Conservation (phyloP, 768 basidiomycete species). For the Vararia minispora region DNA sequence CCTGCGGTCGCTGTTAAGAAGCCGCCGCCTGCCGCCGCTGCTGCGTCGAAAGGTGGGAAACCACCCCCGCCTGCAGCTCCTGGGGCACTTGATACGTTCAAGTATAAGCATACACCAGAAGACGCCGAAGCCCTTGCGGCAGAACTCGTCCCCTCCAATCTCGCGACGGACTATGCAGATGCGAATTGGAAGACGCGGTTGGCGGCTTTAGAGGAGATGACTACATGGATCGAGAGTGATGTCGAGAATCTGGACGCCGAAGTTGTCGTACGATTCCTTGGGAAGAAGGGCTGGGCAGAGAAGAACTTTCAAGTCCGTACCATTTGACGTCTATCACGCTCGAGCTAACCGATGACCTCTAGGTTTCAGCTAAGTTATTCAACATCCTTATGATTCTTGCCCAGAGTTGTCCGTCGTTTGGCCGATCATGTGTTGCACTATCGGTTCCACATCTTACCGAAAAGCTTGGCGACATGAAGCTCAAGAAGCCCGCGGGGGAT, state of each 20-base stretch:
- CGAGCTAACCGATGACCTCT: neutral
- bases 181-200: constrained; percentile 89
- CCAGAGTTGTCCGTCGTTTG: constrained; percentile 71
- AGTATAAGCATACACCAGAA: constrained; percentile 85
- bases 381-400: constrained; percentile 64
- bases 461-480: constrained; percentile 91
- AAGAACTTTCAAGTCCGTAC: constrained; percentile 88
- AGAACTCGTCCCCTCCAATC: constrained; percentile 58
- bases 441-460: constrained; percentile 76
- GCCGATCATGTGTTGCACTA: constrained; percentile 74
- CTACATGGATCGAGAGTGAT: constrained; percentile 65
- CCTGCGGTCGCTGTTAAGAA: constrained; percentile 30
- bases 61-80: constrained; percentile 35
- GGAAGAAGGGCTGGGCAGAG: constrained; percentile 94
- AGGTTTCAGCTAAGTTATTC: constrained; percentile 91
- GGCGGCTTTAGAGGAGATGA: constrained; percentile 79
- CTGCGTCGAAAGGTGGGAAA: constrained; percentile 34
- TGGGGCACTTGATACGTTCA: constrained; percentile 68
- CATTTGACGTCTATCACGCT: neutral
- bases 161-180: constrained; percentile 69
- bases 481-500: constrained; percentile 95
- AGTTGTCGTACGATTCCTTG: constrained; percentile 75
- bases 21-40: constrained; percentile 25
- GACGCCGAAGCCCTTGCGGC: constrained; percentile 78
- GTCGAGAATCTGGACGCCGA: constrained; percentile 71